phyloP scores from a whole-genome alignment of 805 yeast species.

The Candida andamanensis region DNA sequence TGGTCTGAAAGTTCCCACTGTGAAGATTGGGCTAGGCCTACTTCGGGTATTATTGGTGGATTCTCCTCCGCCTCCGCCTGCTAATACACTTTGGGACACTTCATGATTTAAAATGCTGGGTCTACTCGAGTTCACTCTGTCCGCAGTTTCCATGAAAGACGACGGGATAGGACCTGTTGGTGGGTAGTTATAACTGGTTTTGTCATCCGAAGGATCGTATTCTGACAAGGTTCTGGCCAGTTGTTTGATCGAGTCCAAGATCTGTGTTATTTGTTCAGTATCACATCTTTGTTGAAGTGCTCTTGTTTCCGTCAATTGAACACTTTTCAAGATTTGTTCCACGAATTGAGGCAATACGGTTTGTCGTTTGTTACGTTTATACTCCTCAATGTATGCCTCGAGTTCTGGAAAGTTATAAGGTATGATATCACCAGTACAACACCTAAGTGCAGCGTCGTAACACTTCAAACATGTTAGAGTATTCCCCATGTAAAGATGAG shows the following conservation, averaged over 20 bases:
- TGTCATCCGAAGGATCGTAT: conserved; percentile 19
- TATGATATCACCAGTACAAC: conserved; percentile 25
- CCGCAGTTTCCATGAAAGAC: conserved; percentile 20
- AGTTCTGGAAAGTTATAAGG: conserved; percentile 18
- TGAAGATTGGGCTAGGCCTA: conserved; percentile 1
- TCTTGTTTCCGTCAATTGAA: conserved; percentile 31
- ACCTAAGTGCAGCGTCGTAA: conserved; percentile 27
- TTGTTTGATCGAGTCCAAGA: conserved; percentile 5
- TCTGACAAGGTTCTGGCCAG: background rate
- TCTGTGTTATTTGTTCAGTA: conserved; percentile 14
- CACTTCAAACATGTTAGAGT: conserved; percentile 28
- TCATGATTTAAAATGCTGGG: conserved; percentile 36
- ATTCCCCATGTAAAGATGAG: conserved; percentile 37
- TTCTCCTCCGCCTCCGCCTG: conserved; percentile 9
- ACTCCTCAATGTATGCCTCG: conserved; percentile 12
- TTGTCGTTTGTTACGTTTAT: conserved; percentile 17
- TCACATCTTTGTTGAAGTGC: conserved; percentile 28
- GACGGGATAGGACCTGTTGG: conserved; percentile 19
- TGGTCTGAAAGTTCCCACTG: conserved; percentile 4
- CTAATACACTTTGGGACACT: conserved; percentile 30
- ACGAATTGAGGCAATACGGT: conserved; percentile 35
- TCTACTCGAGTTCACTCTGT: conserved; percentile 24
- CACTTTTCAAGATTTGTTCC: conserved; percentile 28
- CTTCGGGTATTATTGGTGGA: no score
- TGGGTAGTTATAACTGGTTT: conserved; percentile 22